A percentile compares a stretch with the other conserved stretches of the same genome.
Conservation (phyloP, 2,329 filamentous ascomycete genomes). For the Ascochyta fabae region DNA sequence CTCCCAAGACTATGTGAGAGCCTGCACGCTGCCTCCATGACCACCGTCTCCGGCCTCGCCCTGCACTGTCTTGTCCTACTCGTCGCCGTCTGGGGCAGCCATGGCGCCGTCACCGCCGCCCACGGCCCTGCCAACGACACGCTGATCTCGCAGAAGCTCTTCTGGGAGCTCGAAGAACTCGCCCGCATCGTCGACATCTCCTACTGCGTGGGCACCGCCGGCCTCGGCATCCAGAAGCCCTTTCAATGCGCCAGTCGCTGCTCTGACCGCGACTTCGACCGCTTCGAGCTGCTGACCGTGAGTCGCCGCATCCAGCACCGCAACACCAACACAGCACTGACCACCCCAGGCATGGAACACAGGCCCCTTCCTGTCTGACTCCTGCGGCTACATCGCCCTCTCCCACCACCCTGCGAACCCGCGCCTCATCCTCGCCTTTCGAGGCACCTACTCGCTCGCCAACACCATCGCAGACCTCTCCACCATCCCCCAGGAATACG, state of each 20-base stretch:
- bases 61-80: constrained; percentile 27
- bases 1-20: constrained; percentile 39
- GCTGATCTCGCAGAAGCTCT: constrained; percentile 68
- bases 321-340: constrained; percentile 14
- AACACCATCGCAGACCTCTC: constrained; percentile 92
- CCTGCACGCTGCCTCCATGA: constrained; percentile 24
- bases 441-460: constrained; percentile 91
- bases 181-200: constrained; percentile 92
- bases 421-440: constrained; percentile 84
- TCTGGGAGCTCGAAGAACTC: constrained; percentile 82
- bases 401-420: constrained; percentile 68
- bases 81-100: constrained; percentile 4
- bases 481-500: constrained; percentile 86
- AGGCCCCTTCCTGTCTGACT: constrained; percentile 83
- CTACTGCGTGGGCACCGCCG: constrained; percentile 88
- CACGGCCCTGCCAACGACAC: constrained; percentile 35
- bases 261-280: constrained; percentile 78
- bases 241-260: constrained; percentile 88
- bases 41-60: constrained; percentile 30
- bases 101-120: constrained; percentile 9
- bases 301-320: constrained; percentile 9
- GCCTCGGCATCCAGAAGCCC: constrained; percentile 81
- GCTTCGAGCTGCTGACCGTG: constrained; percentile 75
- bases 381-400: constrained; percentile 92
- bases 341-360: constrained; percentile 78